phyloP scores from a whole-genome alignment of 1,284 basidiomycete genomes.

The Boletus sp. region DNA sequence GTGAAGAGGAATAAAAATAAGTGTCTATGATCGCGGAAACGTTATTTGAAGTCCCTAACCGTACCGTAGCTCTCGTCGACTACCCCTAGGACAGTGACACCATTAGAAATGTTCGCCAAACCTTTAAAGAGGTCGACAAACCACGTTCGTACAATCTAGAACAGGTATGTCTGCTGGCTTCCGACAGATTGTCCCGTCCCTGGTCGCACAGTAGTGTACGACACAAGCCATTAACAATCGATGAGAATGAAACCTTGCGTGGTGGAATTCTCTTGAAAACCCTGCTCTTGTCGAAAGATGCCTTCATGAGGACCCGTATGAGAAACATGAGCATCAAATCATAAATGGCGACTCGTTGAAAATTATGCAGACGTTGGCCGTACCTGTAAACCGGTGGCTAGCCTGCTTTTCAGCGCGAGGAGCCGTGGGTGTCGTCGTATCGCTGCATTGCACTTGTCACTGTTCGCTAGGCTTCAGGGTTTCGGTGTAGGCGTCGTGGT shows the following conservation, averaged over 20 bases:
- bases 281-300: conserved; percentile 38
- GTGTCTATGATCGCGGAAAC: too few species aligned
- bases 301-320: conserved; percentile 37
- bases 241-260: conserved; percentile 36
- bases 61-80: too few species aligned
- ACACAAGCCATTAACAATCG: conserved; percentile 34
- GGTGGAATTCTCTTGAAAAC: conserved; percentile 41
- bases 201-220: conserved; percentile 31
- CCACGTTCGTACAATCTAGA: too few species aligned
- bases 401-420: conserved; percentile 14
- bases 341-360: conserved; percentile 9
- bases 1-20: too few species aligned
- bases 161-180: conserved; percentile 11
- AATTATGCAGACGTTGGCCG: background rate
- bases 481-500: conserved; percentile 30
- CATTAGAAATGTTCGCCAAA: conserved; percentile 15
- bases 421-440: conserved; percentile 12
- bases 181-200: conserved; percentile 28
- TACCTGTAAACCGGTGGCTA: background rate
- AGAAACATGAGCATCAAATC: conserved; percentile 12
- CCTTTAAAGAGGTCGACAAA: conserved; percentile 17
- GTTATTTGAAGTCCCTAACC: too few species aligned
- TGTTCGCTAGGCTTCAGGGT: conserved; percentile 8
- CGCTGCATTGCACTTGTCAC: background rate
- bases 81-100: conserved; percentile 11